Base-by-base conservation (phyloP, 768 basidiomycete species). In the Mycena olivaceomarginata region DNA sequence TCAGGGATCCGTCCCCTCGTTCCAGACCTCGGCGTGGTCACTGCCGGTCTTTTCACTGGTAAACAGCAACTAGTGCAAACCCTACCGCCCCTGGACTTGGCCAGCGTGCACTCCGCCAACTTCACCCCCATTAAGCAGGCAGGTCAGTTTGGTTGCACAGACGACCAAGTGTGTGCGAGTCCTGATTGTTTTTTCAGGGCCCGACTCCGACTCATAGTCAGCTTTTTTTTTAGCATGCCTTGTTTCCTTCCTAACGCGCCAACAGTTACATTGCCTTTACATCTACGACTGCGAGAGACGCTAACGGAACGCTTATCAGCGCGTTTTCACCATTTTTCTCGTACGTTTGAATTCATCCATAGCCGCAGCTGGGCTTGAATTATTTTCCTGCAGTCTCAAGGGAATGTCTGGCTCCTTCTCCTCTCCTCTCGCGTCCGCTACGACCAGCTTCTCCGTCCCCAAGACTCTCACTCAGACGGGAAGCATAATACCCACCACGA, bases 181-280 rank as follows among this genome's bases (percentile, higher is more conserved):
- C 31, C 31, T 31, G 31, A 31, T 31, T 31, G 31, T 31, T 31
- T 31, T 31, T 31, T 31, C 31, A 60, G 94, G 93, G 62, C 87
- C 92, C 1, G 86, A 92, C 80, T 89, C 91, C n/a, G 85, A 87
- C 76, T 79, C 79, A 62, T 95, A 94, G 94, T 94, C 81, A 74
- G 93, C 84, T 70, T 16, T 57, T 15, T 8, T n/a, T n/a, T n/a
- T n/a, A n/a, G 77, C 48, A 6, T 80, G 8, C 48, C 16, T 31
- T 5, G 1, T n/a, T 45, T 10, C 20, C 74, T 18, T 63, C 6
- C 70, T 64, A 25, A 74, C 56, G 31, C 40, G 31, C n/a, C 6
- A 41, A 7, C 63, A 95, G 94, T 79, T 95, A 94, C 83, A 82
- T 95, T 76, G 89, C 89, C 75, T 92, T 95, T 80, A 88, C 83